These are phyloP conservation scores for Combretum micranthum DNA, from an alignment of 345 rosid species.

Conservation along the genomic window DNA sequence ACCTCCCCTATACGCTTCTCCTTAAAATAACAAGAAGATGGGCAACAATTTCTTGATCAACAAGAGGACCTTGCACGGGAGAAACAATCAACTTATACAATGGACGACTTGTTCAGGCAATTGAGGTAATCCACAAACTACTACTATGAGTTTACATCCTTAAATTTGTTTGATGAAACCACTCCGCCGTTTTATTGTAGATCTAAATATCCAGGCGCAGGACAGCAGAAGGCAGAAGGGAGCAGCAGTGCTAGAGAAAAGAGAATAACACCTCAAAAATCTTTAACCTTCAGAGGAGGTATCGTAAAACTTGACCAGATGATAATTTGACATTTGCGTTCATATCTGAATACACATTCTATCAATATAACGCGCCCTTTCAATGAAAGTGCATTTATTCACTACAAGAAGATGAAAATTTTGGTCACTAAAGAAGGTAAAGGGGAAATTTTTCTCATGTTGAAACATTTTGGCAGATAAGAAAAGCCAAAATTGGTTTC, in stretches of 20 bases:
- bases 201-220: constrained; percentile 19
- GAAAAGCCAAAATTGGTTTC: constrained; percentile 36
- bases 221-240: constrained; percentile 16
- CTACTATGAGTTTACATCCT: too few relatives aligned
- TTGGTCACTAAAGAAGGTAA: neutral
- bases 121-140: too few relatives aligned
- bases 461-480: constrained; percentile 30
- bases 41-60: constrained; percentile 1
- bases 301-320: neutral
- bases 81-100: too few relatives aligned
- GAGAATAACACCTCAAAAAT: constrained; percentile 20
- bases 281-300: constrained; percentile 40
- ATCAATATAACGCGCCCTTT: too few relatives aligned
- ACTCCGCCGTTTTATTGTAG: constrained; percentile 10
- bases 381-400: too few relatives aligned
- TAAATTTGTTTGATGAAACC: neutral
- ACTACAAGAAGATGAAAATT: too few relatives aligned
- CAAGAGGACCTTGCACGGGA: too few relatives aligned
- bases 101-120: too few relatives aligned
- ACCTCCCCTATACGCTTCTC: constrained; percentile 11
- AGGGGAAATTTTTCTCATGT: neutral
- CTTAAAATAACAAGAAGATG: constrained; percentile 22
- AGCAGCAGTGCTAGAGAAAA: constrained; percentile 15
- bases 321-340: neutral
- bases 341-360: too few relatives aligned